A percentile compares a stretch with the other conserved stretches of the same genome.
Evolutionary conservation across 2,329 filamentous ascomycete species (phyloP).

Genomic region (Teratosphaeria pseudoeucalypti): DNA sequence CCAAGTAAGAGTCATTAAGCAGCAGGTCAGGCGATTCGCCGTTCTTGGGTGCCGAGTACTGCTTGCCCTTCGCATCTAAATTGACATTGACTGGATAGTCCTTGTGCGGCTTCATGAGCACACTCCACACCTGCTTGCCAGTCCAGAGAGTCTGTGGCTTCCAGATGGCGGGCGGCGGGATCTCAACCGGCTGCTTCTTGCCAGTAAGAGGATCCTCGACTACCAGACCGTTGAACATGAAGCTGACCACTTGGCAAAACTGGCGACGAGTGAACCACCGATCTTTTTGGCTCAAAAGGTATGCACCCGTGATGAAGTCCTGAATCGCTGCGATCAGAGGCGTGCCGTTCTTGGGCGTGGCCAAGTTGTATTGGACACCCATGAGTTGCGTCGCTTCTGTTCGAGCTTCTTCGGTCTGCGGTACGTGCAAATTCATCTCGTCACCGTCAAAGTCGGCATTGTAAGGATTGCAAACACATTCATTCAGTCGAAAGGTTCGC

Average conservation of each 20-base stretch:
- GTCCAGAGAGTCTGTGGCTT: slow-evolving; percentile 89
- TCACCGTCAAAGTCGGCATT: slow-evolving; percentile 99
- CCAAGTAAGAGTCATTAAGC: slow-evolving; percentile 66
- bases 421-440: slow-evolving; percentile 98
- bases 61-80: slow-evolving; percentile 81
- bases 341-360: slow-evolving; percentile 93
- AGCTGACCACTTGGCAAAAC: slow-evolving; percentile 82
- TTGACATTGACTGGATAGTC: slow-evolving; percentile 77
- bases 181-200: slow-evolving; percentile 55
- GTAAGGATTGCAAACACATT: slow-evolving; percentile 96
- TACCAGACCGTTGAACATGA: slow-evolving; percentile 73
- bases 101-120: slow-evolving; percentile 82
- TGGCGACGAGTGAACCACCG: slow-evolving; percentile 80
- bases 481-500: slow-evolving; percentile 92
- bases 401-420: slow-evolving; percentile 91
- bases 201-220: slow-evolving; percentile 38
- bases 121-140: slow-evolving; percentile 90
- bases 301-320: slow-evolving; percentile 96
- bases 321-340: slow-evolving; percentile 98
- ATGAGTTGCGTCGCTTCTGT: slow-evolving; percentile 93
- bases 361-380: slow-evolving; percentile 94
- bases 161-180: slow-evolving; percentile 76
- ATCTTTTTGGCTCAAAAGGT: slow-evolving; percentile 83
- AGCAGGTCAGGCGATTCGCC: slow-evolving; percentile 68
- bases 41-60: slow-evolving; percentile 54